A percentile compares a stretch with the other conserved stretches of the same genome.
phyloP scores from a whole-genome alignment of 176 grass and related monocot genomes.

The Oryza nivara region DNA sequence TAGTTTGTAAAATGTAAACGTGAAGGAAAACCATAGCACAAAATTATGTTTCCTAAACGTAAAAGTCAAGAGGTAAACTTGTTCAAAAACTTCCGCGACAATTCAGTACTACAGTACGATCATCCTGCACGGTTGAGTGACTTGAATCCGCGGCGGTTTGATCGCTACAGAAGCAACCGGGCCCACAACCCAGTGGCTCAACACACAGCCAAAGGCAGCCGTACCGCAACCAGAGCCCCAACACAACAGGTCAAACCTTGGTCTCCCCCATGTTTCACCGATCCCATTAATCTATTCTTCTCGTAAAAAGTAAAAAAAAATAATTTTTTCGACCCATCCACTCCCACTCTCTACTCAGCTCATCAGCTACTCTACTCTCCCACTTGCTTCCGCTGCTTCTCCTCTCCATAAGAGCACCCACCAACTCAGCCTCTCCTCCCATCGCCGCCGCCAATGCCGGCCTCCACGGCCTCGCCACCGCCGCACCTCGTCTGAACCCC shows the following conservation, averaged over 20 bases:
- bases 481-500: constrained; percentile 2
- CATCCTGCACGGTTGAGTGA: background rate
- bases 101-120: too few relatives aligned
- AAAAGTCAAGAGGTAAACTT: too few relatives aligned
- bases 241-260: too few relatives aligned
- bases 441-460: constrained; percentile 27
- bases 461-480: background rate
- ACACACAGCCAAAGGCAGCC: background rate
- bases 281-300: background rate
- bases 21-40: too few relatives aligned
- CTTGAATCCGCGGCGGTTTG: background rate
- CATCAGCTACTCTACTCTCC: constrained; percentile 6
- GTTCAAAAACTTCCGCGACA: background rate
- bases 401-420: constrained; percentile 33
- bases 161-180: background rate
- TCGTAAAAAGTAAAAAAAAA: background rate
- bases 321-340: background rate
- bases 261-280: background rate
- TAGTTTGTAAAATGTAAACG: too few relatives aligned
- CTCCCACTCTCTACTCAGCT: background rate
- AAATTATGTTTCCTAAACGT: too few relatives aligned
- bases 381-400: constrained; percentile 2
- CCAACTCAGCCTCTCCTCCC: background rate
- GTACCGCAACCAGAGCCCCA: too few relatives aligned
- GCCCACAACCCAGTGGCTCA: background rate